These are phyloP conservation scores for Immersiella caudata DNA, from an alignment of 495 filamentous ascomycete species.

Conservation along the genomic window DNA sequence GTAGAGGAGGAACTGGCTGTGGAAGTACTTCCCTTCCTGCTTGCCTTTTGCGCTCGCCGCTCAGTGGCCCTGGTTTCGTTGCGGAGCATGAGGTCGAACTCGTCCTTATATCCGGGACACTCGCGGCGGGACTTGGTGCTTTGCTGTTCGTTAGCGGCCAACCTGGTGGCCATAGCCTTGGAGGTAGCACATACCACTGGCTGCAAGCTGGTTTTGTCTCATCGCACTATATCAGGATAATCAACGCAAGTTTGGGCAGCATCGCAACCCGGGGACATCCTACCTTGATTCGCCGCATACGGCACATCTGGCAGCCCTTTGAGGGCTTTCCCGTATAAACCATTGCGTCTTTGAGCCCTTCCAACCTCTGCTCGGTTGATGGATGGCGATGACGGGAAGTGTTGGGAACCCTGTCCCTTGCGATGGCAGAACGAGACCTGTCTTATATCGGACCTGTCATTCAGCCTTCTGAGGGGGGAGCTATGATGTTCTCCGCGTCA, in stretches of 20 bases:
- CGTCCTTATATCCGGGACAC: constrained; percentile 70
- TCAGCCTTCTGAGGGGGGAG: background rate
- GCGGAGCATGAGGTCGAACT: constrained; percentile 69
- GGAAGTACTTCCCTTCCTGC: constrained; percentile 22
- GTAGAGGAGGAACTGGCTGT: no score
- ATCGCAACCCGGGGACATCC: constrained; percentile 18
- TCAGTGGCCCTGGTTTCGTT: constrained; percentile 66
- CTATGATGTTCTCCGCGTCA: background rate
- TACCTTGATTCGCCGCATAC: constrained; percentile 72
- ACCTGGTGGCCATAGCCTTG: background rate
- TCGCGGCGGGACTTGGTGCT: constrained; percentile 60
- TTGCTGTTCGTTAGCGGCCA: background rate
- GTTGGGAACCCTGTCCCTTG: background rate
- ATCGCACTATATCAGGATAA: constrained; percentile 57
- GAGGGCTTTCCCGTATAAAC: constrained; percentile 77
- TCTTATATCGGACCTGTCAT: background rate
- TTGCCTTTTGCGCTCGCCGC: constrained; percentile 49
- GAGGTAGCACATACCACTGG: constrained; percentile 51
- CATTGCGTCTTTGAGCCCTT: constrained; percentile 46
- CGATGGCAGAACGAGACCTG: background rate
- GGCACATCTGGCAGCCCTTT: constrained; percentile 72
- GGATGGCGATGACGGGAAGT: background rate
- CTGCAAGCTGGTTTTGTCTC: constrained; percentile 68
- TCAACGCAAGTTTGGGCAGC: constrained; percentile 6
- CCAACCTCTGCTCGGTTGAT: background rate